Conservation (phyloP, 1,284 basidiomycete genomes). For the Puccinia triticina region DNA sequence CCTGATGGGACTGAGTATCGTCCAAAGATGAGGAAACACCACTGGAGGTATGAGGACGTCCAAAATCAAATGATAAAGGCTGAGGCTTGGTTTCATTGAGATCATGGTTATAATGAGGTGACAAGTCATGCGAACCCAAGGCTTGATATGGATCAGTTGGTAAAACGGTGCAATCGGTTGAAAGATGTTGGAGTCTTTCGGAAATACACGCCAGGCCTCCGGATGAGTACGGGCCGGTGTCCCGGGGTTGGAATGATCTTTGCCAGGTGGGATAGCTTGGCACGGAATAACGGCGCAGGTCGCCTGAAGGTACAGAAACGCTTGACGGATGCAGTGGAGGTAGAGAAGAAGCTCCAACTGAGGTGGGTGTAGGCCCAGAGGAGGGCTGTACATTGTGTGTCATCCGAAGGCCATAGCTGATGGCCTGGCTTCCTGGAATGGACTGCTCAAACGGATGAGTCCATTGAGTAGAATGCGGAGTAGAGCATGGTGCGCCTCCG, state of each 20-base stretch:
- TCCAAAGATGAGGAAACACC: constrained; percentile 29
- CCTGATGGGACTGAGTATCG: constrained; percentile 7
- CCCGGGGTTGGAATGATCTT: constrained; percentile 15
- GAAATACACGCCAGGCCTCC: neutral
- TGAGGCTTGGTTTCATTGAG: constrained; percentile 4
- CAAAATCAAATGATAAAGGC: constrained; percentile 18
- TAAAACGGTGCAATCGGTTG: constrained; percentile 3
- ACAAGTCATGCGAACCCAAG: neutral
- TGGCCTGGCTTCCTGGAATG: constrained; percentile 12
- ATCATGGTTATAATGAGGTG: constrained; percentile 10
- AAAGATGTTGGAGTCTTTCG: constrained; percentile 1
- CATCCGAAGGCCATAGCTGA: neutral
- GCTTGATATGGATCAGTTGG: neutral
- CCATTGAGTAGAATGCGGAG: constrained; percentile 9
- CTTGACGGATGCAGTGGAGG: neutral
- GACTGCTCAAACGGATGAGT: constrained; percentile 11
- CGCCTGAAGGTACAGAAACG: constrained; percentile 7
- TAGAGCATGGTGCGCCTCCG: neutral
- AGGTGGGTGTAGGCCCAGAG: neutral
- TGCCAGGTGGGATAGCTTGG: constrained; percentile 48
- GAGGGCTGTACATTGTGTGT: neutral
- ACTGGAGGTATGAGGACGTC: constrained; percentile 48
- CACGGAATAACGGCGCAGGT: constrained; percentile 42
- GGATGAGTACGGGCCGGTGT: neutral
- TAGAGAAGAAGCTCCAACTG: neutral